Base-by-base conservation (phyloP, 2,329 filamentous ascomycete species). In the Fonsecaea monophora region DNA sequence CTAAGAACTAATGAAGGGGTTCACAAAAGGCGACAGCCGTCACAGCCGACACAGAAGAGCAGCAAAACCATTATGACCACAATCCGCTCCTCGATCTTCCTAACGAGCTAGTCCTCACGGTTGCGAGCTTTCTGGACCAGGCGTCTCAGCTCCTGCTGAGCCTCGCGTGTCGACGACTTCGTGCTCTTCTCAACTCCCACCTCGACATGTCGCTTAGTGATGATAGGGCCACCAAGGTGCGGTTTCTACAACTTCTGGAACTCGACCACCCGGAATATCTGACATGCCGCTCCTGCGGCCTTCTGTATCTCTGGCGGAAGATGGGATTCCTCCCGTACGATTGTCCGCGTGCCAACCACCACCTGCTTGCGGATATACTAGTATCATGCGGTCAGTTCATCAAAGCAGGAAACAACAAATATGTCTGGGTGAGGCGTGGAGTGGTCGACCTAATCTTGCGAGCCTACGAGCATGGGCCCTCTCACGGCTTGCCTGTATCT, bases 201-300 rank as follows among this genome's bases (percentile, higher is more conserved):
- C 40, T 66, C 53, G 57, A 70, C 57, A 8, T 68, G 54, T 18
- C 63, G 21, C 30, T 58, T 38, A 3, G 53, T 55, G 18, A 53
- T 34, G 61, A 68, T 40, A 66, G n/a, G 60, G 48, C 40, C 42
- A 55, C 60, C 18, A 66, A 65, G 53, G 21, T 70, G 8, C 68
- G 66, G 40, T 66, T 68, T 45, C 53, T 62, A 42, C 53, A 60
- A 56, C 54, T 58, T 55, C 60, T 70, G 6, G 66, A 70, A 56
- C 62, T 58, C 40, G 68, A 68, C 40, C 34, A 66, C 50, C 68
- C 68, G 35, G 62, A 66, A 55, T 68, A 68, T 64, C 62, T 70
- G 45, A 65, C 65, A 56, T 70, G 65, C 34, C 66, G 60, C 54
- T 35, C 55, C 32, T 70, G 62, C 53, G 65, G 60, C 38, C 37